Evolutionary conservation across 176 grass and related monocot genomes (phyloP), one percentile per base, ranked within the genome.

Genomic region (Eremochloa ophiuroides): DNA sequence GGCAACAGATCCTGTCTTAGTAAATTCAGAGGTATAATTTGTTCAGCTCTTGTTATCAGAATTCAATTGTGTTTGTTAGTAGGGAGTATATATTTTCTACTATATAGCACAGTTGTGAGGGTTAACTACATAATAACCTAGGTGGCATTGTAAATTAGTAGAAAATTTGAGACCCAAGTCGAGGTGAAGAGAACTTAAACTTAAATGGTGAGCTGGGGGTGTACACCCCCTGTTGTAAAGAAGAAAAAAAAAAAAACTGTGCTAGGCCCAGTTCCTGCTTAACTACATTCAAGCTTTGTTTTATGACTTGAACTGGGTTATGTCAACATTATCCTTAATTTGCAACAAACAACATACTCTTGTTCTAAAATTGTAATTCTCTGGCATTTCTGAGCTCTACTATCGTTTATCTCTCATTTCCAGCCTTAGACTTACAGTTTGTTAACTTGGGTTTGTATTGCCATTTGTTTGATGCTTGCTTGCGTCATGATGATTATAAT

Each of bases 21-120:
- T 71, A 79, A 91, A 89, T 80, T 98, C 88, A 77, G 55, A 89
- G 88, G 95, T 98, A 84, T 50, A 50, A 50, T 35, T 18, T 80
- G 22, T 80, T 50, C 33, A 9, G 27, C 79, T 50, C 42, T 74
- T 72, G 10, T 62, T 27, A 9, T 85, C 29, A 20, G 10, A 50
- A 34, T 20, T 61, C 74, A 61, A 3, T 58, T 61, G 8, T 58
- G n/a, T 2, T 68, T 84, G 33, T 66, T 66, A n/a, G n/a, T n/a
- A n/a, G n/a, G n/a, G n/a, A 66, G 63, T 34, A 17, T 47, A 42
- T 12, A 42, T 42, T 12, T 42, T 2, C 40, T 42, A 42, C 7
- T n/a, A n/a, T n/a, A n/a, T n/a, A n/a, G n/a, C n/a, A n/a, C n/a
- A n/a, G n/a, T n/a, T n/a, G n/a, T n/a, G n/a, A n/a, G n/a, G n/a